phyloP scores from a whole-genome alignment of 352 stramenopile genomes.

The Pythium folliculosum region DNA sequence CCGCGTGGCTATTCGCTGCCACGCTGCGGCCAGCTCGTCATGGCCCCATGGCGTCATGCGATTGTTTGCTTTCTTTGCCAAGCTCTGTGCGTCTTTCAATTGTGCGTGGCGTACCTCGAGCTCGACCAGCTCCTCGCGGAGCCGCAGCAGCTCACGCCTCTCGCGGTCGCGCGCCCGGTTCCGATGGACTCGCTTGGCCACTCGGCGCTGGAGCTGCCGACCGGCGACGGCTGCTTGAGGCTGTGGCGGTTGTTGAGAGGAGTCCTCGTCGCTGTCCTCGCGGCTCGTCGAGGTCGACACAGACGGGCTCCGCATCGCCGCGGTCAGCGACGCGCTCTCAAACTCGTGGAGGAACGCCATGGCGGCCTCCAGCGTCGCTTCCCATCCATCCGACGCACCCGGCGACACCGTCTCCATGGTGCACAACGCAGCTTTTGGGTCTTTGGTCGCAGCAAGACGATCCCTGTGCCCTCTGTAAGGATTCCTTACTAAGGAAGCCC shows the following conservation, averaged over 20 bases:
- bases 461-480: no score
- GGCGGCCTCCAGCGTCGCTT: neutral
- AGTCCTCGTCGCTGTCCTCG: constrained; percentile 6
- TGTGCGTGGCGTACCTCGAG: neutral
- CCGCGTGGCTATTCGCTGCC: neutral
- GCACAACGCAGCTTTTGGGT: no score
- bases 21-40: constrained; percentile 6
- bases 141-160: constrained; percentile 11
- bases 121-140: constrained; percentile 5
- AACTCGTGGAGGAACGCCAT: constrained; percentile 9
- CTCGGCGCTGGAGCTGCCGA: neutral
- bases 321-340: neutral
- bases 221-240: neutral
- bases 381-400: neutral
- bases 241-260: no score
- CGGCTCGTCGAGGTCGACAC: neutral
- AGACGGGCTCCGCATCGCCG: neutral
- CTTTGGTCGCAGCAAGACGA: no score
- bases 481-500: no score
- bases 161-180: constrained; percentile 12
- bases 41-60: neutral
- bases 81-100: neutral
- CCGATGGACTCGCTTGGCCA: constrained; percentile 5
- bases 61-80: neutral
- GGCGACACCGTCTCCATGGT: neutral